Percentiles rank a stretch among this genome's conserved stretches.
phyloP scores from a whole-genome alignment of 2,329 filamentous ascomycete genomes.

The Claviceps sp. region DNA sequence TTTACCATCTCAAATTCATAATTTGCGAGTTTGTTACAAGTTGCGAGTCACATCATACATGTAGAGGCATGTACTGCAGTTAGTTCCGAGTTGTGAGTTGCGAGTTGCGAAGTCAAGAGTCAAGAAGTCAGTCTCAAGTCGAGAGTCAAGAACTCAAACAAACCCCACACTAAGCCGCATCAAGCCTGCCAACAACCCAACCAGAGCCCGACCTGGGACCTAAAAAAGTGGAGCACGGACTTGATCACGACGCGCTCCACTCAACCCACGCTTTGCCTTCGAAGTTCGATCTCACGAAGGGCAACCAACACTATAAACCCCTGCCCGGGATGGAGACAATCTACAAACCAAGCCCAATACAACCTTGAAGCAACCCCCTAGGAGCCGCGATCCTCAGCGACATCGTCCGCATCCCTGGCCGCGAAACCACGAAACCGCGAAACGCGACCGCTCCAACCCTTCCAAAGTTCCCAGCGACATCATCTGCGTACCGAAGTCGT shows the following conservation, averaged over 20 bases:
- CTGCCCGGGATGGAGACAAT: slow-evolving; percentile 4
- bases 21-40: too few species aligned
- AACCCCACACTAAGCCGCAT: too few species aligned
- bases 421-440: background rate
- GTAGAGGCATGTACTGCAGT: too few species aligned
- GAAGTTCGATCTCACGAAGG: background rate
- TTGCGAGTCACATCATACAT: too few species aligned
- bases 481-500: background rate
- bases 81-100: too few species aligned
- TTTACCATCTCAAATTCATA: too few species aligned
- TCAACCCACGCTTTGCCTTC: background rate
- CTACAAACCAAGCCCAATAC: background rate
- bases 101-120: too few species aligned
- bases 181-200: too few species aligned
- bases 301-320: slow-evolving; percentile 5
- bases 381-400: slow-evolving; percentile 6
- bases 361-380: slow-evolving; percentile 1
- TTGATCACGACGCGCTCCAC: background rate
- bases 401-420: slow-evolving; percentile 1
- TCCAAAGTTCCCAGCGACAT: background rate
- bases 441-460: background rate
- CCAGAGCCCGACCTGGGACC: background rate
- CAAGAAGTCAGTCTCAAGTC: too few species aligned
- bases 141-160: background rate
- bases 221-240: background rate